Conservation (phyloP, 495 filamentous ascomycete species). For the Echria macrotheca region DNA sequence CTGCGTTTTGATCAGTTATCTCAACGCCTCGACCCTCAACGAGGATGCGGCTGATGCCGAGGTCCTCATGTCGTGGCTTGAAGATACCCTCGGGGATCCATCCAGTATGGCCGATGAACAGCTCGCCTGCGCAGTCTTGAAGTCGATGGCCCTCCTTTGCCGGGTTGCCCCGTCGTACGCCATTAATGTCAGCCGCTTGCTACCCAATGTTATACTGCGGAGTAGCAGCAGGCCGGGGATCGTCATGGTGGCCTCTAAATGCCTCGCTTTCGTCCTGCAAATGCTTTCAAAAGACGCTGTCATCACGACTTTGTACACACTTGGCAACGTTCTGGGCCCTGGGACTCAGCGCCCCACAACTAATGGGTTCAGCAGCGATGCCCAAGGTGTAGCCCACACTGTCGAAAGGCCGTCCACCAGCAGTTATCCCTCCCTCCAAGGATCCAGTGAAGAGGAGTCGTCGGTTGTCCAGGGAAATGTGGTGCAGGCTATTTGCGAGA, state of each 20-base stretch:
- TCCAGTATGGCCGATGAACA: constrained; percentile 72
- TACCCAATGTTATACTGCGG: constrained; percentile 81
- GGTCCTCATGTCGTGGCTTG: constrained; percentile 79
- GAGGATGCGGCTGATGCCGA: constrained; percentile 76
- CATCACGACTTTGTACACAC: constrained; percentile 88
- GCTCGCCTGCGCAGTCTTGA: constrained; percentile 69
- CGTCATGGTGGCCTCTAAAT: constrained; percentile 69
- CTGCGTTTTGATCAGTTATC: constrained; percentile 70
- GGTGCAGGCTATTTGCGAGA: constrained; percentile 81
- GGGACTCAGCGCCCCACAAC: constrained; percentile 40
- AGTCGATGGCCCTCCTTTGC: constrained; percentile 75
- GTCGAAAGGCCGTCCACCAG: constrained; percentile 54
- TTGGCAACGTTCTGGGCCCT: constrained; percentile 86
- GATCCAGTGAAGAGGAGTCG: constrained; percentile 68
- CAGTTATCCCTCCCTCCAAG: constrained; percentile 71
- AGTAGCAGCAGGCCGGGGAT: constrained; percentile 58
- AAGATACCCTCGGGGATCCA: constrained; percentile 67
- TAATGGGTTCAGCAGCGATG: constrained; percentile 34
- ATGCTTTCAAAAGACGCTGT: constrained; percentile 84
- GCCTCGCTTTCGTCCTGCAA: constrained; percentile 71
- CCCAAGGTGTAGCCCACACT: constrained; percentile 26
- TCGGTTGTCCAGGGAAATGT: constrained; percentile 68
- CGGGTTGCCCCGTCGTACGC: constrained; percentile 66
- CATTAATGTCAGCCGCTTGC: constrained; percentile 68
- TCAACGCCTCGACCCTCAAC: constrained; percentile 75